Conservation (phyloP, 371 early-diverging fungal species). For the Mucor plumbeus region DNA sequence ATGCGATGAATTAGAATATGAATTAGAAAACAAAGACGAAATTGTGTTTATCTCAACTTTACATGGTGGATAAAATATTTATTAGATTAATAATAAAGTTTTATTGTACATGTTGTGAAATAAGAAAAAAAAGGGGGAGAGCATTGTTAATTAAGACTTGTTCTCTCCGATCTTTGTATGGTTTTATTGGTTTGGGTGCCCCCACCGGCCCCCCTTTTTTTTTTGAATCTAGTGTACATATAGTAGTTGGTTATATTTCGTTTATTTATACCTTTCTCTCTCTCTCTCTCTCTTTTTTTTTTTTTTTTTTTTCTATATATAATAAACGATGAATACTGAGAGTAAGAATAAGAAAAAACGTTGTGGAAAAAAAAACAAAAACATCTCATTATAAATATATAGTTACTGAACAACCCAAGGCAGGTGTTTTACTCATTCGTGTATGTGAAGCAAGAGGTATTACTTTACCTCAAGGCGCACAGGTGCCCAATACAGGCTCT, state of each 20-base stretch:
- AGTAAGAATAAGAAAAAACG: not conserved
- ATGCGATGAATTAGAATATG: conserved; percentile 87
- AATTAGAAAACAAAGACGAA: conserved; percentile 74
- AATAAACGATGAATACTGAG: conserved; percentile 2
- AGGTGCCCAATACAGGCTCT: conserved; percentile 21
- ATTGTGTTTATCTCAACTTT: conserved; percentile 96
- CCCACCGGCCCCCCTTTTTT: not conserved
- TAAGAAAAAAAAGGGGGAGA: not conserved
- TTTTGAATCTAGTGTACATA: not conserved
- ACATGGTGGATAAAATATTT: conserved; percentile 83
- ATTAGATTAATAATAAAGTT: not conserved
- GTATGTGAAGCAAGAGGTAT: conserved; percentile 84
- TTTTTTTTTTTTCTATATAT: not conserved
- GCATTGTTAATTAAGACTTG: not conserved
- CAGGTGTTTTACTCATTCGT: conserved; percentile 78
- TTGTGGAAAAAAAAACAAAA: no score
- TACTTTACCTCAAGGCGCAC: conserved; percentile 48
- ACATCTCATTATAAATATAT: not conserved
- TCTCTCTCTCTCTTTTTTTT: not conserved
- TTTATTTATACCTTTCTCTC: not conserved
- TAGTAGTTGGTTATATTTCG: not conserved
- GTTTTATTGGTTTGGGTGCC: not conserved
- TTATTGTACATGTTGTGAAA: no score
- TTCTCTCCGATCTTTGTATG: not conserved
- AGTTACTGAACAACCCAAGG: conserved; percentile 40